Percentiles rank a stretch among this genome's conserved stretches.
Evolutionary conservation across 1,284 basidiomycete genomes (phyloP).

Genomic region (Naganishia liquefaciens): DNA sequence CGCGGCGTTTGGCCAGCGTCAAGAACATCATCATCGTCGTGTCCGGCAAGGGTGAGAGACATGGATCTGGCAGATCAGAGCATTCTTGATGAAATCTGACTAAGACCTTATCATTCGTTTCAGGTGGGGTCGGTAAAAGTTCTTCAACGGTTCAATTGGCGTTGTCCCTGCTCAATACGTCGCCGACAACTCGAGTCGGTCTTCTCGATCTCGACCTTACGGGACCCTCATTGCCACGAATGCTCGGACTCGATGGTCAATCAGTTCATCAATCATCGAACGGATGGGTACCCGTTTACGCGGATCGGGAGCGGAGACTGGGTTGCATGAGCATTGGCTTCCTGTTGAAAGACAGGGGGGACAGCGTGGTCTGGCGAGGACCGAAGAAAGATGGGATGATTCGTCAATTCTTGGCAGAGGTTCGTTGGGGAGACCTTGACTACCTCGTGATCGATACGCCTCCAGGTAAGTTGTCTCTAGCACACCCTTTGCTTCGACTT

Average conservation of each 20-base stretch:
- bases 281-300: conserved; percentile 98
- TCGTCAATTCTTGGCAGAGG: conserved; percentile 92
- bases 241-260: conserved; percentile 84
- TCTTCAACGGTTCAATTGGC: conserved; percentile 92
- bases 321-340: conserved; percentile 98
- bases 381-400: conserved; percentile 99
- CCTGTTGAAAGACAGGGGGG: conserved; percentile 81
- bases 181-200: conserved; percentile 68
- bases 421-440: conserved; percentile 94
- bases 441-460: conserved; percentile 97
- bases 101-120: not conserved
- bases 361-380: conserved; percentile 95
- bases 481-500: too few relatives aligned
- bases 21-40: conserved; percentile 90
- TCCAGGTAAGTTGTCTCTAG: conserved; percentile 65
- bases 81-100: not conserved
- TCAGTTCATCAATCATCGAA: conserved; percentile 85
- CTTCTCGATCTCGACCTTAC: conserved; percentile 96
- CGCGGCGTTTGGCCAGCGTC: conserved; percentile 67
- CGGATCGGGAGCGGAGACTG: conserved; percentile 71
- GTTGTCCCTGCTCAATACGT: conserved; percentile 72
- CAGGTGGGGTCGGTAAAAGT: conserved; percentile 95
- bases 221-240: conserved; percentile 93
- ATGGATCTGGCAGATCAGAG: not conserved
- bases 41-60: conserved; percentile 70